Evolutionary conservation across 2,329 filamentous ascomycete genomes (phyloP), one percentile per base, ranked within the genome.

Genomic region (Knoxdaviesia proteae): DNA sequence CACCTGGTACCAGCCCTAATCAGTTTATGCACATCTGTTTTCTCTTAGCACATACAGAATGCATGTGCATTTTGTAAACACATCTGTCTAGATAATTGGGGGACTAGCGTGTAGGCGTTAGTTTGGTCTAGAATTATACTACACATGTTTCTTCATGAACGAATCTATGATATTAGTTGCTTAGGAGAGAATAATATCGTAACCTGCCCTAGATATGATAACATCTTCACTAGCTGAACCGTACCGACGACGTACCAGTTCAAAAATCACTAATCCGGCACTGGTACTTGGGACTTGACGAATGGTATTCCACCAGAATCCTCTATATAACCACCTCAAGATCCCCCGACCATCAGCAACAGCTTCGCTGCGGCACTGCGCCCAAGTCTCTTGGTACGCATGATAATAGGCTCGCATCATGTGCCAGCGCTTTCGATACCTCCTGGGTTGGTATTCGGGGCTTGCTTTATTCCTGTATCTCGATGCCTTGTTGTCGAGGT

Each of bases 191-290:
- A 83, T 51, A 51, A 86, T 83, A 51, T 83, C 75, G 50, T 81
- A 81, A 1, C 77, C 77, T 48, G 80, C 77, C 54, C 73, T 72
- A 40, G 67, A 69, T 42, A 81, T 83, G 49, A 66, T 67, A 47
- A 75, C 74, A 50, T 69, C 68, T 41, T 79, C 76, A 11, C 65
- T 64, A 2, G 69, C 67, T 45, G 71, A 63, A 2, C 76, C 77
- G 50, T 84, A 86, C 58, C 82, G 83, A 34, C 80, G 64, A 44
- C 81, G 63, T 35, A 84, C 74, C 38, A 87, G 54, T 58, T 87
- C 81, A 54, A 87, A 87, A 20, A 84, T 81, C 49, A 87, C 82
- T 46, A 87, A 55, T 0, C 80, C 81, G 0, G 80, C 80, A 46
- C 76, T 80, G 2, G 81, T 86, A 53, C 78, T 82, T 0, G 81